Evolutionary conservation across 345 rosid species (phyloP).

Genomic region (Noccaea bulbosa): DNA sequence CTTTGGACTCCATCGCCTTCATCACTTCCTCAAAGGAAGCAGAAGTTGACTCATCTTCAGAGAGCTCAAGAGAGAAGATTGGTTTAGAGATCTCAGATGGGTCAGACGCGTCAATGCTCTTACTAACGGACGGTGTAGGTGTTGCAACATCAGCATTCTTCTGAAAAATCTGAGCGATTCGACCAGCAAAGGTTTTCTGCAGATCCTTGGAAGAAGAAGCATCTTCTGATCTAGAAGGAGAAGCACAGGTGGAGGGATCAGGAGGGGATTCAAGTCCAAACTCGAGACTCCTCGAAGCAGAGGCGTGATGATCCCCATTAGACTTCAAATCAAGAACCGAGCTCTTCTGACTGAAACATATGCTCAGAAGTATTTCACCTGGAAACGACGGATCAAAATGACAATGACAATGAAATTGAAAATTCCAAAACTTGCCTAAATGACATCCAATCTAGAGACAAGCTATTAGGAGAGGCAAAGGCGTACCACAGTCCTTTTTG

Average conservation of each 20-base stretch:
- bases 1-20: constrained; percentile 66
- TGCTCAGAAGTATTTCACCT: constrained; percentile 85
- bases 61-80: constrained; percentile 48
- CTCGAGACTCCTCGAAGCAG: constrained; percentile 46
- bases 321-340: constrained; percentile 48
- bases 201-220: constrained; percentile 51
- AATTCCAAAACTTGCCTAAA: background rate
- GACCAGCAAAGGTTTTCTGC: constrained; percentile 66
- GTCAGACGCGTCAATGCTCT: constrained; percentile 55
- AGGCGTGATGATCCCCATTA: constrained; percentile 44
- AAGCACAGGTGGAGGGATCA: constrained; percentile 50
- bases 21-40: constrained; percentile 65
- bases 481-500: constrained; percentile 82
- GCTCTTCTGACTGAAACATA: constrained; percentile 66
- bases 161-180: constrained; percentile 82
- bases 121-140: constrained; percentile 31
- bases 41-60: constrained; percentile 60
- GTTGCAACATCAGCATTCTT: constrained; percentile 52
- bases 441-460: background rate
- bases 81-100: constrained; percentile 49
- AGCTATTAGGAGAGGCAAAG: background rate
- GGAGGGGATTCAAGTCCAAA: constrained; percentile 47
- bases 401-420: background rate
- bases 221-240: constrained; percentile 63
- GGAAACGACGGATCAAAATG: constrained; percentile 15